Conservation (phyloP, 345 rosid genomes). For the Euphorbia tirucalli region DNA sequence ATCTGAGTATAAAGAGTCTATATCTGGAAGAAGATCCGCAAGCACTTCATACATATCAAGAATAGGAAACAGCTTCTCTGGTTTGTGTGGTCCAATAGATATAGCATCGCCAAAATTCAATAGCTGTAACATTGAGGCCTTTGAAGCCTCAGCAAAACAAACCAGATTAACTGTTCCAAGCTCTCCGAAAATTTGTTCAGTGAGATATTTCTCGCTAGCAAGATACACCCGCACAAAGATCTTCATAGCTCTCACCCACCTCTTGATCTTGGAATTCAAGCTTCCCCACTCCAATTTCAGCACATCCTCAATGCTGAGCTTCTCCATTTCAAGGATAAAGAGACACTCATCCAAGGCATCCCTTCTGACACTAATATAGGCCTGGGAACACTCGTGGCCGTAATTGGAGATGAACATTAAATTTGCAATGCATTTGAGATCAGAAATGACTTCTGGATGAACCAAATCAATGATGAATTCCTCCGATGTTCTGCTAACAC, state of each 20-base stretch:
- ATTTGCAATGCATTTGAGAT: constrained; percentile 66
- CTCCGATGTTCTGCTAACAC: constrained; percentile 49
- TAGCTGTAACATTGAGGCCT: constrained; percentile 68
- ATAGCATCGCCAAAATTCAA: constrained; percentile 84
- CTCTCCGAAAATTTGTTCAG: constrained; percentile 62
- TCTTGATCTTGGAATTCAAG: constrained; percentile 74
- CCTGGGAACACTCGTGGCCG: constrained; percentile 72
- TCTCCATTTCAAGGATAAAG: constrained; percentile 68
- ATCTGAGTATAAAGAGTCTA: constrained; percentile 49
- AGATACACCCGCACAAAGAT: constrained; percentile 66
- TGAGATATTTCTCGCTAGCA: constrained; percentile 65
- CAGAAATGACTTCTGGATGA: constrained; percentile 53
- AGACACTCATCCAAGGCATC: constrained; percentile 81
- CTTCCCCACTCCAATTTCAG: constrained; percentile 75
- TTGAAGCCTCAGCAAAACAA: constrained; percentile 74
- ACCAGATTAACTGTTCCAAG: constrained; percentile 32
- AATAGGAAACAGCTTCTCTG: constrained; percentile 65
- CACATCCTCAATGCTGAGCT: constrained; percentile 81
- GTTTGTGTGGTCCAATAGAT: constrained; percentile 70
- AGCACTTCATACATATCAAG: constrained; percentile 85
- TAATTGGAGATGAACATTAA: constrained; percentile 66
- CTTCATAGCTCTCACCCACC: constrained; percentile 75
- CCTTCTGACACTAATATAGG: constrained; percentile 55
- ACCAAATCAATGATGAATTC: constrained; percentile 67
- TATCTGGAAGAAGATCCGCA: constrained; percentile 60